Conservation (phyloP, 1,139 yeast species). For the Suhomyces chickasaworum region DNA sequence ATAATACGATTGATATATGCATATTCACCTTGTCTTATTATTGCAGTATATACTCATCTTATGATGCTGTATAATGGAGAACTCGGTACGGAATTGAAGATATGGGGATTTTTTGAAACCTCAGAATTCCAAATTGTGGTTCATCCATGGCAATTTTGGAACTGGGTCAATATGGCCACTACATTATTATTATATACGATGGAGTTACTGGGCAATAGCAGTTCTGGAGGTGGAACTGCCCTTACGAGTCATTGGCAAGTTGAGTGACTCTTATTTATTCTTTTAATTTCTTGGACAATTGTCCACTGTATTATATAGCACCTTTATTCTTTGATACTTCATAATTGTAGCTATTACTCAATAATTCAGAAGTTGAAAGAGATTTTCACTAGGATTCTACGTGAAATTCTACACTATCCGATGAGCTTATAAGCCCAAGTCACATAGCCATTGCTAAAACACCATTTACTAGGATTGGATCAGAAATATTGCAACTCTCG, state of each 20-base stretch:
- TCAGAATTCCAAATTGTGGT: slow-evolving; percentile 41
- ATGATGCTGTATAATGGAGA: slow-evolving; percentile 88
- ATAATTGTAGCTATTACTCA: neutral
- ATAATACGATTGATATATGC: slow-evolving; percentile 70
- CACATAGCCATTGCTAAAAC: neutral
- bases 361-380: neutral
- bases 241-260: slow-evolving; percentile 31
- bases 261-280: slow-evolving; percentile 17
- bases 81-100: slow-evolving; percentile 56
- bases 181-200: slow-evolving; percentile 77
- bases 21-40: slow-evolving; percentile 89
- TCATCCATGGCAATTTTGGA: slow-evolving; percentile 93
- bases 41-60: slow-evolving; percentile 91
- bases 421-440: neutral
- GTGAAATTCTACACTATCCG: too few species aligned
- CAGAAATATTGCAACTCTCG: slow-evolving; percentile 39
- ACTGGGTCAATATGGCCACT: slow-evolving; percentile 87
- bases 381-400: too few species aligned
- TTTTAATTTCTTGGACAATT: slow-evolving; percentile 7
- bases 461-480: slow-evolving; percentile 11
- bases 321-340: neutral
- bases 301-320: slow-evolving; percentile 13
- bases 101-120: slow-evolving; percentile 57
- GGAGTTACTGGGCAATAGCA: slow-evolving; percentile 58
- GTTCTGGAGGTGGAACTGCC: slow-evolving; percentile 31